Conservation (phyloP, 371 early-diverging fungal species). For the Chytridium lagenaria region DNA sequence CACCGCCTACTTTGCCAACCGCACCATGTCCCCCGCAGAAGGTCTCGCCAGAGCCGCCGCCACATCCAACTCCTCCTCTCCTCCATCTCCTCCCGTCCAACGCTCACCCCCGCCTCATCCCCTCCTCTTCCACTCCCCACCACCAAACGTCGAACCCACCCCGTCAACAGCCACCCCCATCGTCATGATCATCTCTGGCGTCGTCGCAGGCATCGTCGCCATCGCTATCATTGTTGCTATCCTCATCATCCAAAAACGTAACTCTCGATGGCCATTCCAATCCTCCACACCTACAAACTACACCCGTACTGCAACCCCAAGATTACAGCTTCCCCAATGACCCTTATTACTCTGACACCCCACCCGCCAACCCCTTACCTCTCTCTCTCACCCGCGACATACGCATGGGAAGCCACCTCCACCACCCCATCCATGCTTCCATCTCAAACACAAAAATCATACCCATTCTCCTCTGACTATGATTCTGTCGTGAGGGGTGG, state of each 20-base stretch:
- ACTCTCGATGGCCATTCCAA: background rate
- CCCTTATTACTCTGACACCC: background rate
- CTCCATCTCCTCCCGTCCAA: background rate
- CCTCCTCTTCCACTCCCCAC: too few relatives aligned
- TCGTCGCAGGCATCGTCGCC: background rate
- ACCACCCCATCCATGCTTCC: background rate
- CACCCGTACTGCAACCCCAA: too few relatives aligned
- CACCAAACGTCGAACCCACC: background rate
- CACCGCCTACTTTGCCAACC: background rate
- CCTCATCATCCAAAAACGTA: constrained; percentile 2
- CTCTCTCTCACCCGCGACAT: background rate
- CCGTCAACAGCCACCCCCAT: background rate
- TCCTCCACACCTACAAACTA: too few relatives aligned
- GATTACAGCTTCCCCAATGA: background rate
- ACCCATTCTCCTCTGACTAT: constrained; percentile 8
- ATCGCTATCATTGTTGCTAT: constrained; percentile 8
- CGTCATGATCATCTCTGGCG: background rate
- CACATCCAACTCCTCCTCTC: constrained; percentile 1
- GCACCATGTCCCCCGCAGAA: background rate
- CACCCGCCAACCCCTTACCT: too few relatives aligned
- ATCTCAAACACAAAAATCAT: background rate
- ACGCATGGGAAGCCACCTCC: constrained; percentile 5
- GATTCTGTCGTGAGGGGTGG: too few relatives aligned
- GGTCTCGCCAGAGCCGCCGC: background rate
- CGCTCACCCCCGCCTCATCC: too few relatives aligned